Percentiles rank a stretch among this genome's conserved stretches.
Conservation (phyloP, 2,329 filamentous ascomycete species). For the Ceratocystis ficicola region DNA sequence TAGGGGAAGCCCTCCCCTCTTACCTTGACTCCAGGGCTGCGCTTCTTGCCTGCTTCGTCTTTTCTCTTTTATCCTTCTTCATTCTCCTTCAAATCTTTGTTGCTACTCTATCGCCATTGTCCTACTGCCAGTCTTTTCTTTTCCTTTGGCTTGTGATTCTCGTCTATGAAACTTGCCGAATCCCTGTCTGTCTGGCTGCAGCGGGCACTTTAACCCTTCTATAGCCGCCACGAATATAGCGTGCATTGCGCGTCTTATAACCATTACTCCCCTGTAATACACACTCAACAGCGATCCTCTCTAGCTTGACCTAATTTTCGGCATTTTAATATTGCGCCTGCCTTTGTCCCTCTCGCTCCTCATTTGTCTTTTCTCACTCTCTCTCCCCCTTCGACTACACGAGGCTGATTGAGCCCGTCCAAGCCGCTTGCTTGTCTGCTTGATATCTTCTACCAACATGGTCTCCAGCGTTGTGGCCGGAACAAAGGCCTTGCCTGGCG, state of each 20-base stretch:
- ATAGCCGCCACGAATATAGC: background rate
- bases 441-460: background rate
- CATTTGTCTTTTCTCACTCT: background rate
- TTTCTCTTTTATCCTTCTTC: background rate
- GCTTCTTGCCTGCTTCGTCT: background rate
- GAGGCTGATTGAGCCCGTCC: background rate
- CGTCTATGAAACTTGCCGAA: background rate
- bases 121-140: background rate
- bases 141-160: background rate
- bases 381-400: background rate
- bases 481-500: slow-evolving; percentile 15
- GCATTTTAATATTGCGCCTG: background rate
- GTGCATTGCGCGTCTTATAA: background rate
- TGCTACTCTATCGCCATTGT: background rate
- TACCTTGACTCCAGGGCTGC: background rate
- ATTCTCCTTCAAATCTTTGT: background rate
- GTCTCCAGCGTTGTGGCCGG: background rate
- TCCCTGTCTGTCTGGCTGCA: background rate
- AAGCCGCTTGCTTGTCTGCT: background rate
- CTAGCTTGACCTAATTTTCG: background rate
- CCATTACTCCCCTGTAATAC: background rate
- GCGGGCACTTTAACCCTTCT: background rate
- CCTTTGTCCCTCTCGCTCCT: background rate
- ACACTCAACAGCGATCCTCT: background rate
- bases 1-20: background rate